These are phyloP conservation scores for Phytomonas sp. DNA, from an alignment of 208 protist species.

Conservation along the genomic window DNA sequence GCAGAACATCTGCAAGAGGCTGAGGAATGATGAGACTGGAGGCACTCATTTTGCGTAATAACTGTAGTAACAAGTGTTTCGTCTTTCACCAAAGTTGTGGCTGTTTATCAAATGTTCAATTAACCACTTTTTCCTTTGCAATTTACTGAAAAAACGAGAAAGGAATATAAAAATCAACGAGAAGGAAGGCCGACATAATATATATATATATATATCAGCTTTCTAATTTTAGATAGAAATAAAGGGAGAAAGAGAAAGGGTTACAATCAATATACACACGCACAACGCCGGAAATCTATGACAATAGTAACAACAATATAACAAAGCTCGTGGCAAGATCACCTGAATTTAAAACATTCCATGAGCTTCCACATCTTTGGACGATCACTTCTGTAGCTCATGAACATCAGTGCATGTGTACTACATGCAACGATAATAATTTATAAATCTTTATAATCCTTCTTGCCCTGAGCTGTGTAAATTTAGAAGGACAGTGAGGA, in stretches of 20 bases:
- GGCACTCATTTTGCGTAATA: neutral
- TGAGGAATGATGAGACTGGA: slow-evolving; percentile 30
- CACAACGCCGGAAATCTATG: neutral
- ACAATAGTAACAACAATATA: neutral
- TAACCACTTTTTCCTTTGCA: neutral
- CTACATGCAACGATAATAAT: neutral
- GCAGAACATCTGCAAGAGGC: slow-evolving; percentile 24
- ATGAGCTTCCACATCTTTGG: neutral
- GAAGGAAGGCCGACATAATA: neutral
- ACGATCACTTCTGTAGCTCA: neutral
- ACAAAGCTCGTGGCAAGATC: neutral
- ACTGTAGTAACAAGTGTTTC: neutral
- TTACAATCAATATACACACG: neutral
- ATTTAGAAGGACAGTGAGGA: neutral
- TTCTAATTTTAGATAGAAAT: neutral
- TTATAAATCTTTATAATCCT: neutral
- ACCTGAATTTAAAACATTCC: neutral
- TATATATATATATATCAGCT: neutral
- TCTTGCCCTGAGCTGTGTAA: neutral
- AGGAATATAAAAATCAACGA: neutral
- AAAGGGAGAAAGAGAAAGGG: neutral
- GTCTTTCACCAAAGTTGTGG: neutral
- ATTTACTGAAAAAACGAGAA: neutral
- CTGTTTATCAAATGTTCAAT: neutral
- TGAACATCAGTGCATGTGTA: neutral